Percentiles rank a stretch among this genome's conserved stretches.
These are phyloP conservation scores for Acanthamoeba healyi DNA, from an alignment of 208 protist species.

Conservation along the genomic window DNA sequence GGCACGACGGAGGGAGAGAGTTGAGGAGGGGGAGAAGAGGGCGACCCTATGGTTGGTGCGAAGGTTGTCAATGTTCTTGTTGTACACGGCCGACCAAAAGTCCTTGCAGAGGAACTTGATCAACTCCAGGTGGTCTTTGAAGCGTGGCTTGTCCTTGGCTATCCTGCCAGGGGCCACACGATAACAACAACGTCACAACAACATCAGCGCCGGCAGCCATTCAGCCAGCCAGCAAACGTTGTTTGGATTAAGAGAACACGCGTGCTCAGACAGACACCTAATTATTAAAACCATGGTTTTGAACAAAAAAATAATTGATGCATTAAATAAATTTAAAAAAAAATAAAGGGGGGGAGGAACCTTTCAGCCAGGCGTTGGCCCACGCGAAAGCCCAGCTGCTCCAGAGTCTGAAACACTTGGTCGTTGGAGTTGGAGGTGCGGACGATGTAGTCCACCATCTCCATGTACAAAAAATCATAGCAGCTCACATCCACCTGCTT, in stretches of 20 bases:
- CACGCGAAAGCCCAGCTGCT: constrained; percentile 56
- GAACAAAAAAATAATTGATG: too few species aligned
- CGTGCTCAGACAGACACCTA: too few species aligned
- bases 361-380: constrained; percentile 59
- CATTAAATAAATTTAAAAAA: background rate
- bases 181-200: too few species aligned
- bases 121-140: constrained; percentile 13
- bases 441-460: constrained; percentile 56
- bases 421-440: background rate
- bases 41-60: constrained; percentile 67
- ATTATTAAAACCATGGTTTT: too few species aligned
- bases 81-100: constrained; percentile 51
- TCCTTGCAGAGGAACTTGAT: constrained; percentile 73
- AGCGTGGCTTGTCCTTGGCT: constrained; percentile 16
- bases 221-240: too few species aligned
- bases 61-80: constrained; percentile 47
- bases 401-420: constrained; percentile 16
- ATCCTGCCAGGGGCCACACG: too few species aligned
- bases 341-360: background rate
- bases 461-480: constrained; percentile 60
- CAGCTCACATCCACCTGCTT: constrained; percentile 37
- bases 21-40: too few species aligned
- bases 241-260: too few species aligned
- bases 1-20: background rate
- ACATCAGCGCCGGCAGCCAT: too few species aligned